A percentile compares a stretch with the other conserved stretches of the same genome.
Evolutionary conservation across 805 yeast species (phyloP).

Genomic region (Spathaspora gorwiae): DNA sequence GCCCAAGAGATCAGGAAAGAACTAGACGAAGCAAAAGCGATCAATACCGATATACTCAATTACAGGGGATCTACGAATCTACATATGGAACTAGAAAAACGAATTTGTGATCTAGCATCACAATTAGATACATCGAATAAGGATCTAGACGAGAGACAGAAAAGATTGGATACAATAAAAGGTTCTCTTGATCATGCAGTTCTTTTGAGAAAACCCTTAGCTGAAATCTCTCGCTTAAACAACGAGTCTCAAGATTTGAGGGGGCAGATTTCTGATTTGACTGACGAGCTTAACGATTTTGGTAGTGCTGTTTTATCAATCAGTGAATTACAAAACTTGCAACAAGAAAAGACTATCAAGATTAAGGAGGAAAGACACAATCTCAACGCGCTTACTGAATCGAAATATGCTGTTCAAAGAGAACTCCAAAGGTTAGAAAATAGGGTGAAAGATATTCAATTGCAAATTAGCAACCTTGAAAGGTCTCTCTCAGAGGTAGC

Average conservation of each 20-base stretch:
- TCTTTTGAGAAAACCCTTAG: slow-evolving; percentile 19
- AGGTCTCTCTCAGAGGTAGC: slow-evolving; percentile 44
- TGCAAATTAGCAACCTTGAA: slow-evolving; percentile 51
- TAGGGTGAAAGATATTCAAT: slow-evolving; percentile 47
- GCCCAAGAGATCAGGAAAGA: slow-evolving; percentile 29
- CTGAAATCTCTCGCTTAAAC: slow-evolving; percentile 30
- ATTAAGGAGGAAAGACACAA: slow-evolving; percentile 37
- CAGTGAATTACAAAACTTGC: slow-evolving; percentile 44
- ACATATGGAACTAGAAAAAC: neutral
- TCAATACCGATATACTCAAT: slow-evolving; percentile 24
- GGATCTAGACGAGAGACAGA: slow-evolving; percentile 2
- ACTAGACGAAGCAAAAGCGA: slow-evolving; percentile 23
- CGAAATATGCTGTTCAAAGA: slow-evolving; percentile 41
- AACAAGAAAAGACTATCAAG: slow-evolving; percentile 31
- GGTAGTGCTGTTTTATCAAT: slow-evolving; percentile 35
- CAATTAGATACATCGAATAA: slow-evolving; percentile 4
- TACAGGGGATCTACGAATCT: slow-evolving; percentile 20
- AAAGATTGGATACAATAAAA: slow-evolving; percentile 10
- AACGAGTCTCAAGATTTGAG: slow-evolving; percentile 24
- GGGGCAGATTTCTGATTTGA: slow-evolving; percentile 20
- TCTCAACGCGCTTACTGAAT: slow-evolving; percentile 28
- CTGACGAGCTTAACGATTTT: slow-evolving; percentile 31
- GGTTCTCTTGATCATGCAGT: slow-evolving; percentile 7
- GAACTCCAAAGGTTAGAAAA: slow-evolving; percentile 45
- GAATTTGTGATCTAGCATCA: neutral